Evolutionary conservation across 345 rosid genomes (phyloP), one percentile per base, ranked within the genome.

Genomic region (Sisymbrium irio): DNA sequence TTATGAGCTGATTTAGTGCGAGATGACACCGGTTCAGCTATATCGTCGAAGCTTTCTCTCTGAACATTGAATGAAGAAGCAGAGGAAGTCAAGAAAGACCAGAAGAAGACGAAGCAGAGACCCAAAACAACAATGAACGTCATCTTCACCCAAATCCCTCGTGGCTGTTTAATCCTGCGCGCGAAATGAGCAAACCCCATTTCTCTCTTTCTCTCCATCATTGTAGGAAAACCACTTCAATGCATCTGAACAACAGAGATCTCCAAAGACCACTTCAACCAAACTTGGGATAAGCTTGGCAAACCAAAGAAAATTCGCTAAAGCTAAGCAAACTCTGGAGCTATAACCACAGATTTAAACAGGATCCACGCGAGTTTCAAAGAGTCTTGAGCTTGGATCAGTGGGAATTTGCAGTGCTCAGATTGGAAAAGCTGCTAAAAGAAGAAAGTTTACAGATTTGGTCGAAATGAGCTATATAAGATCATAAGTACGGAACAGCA

Each of bases 1-100:
- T 68, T 27, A 30, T 72, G 65, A 61, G 77, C 61, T 77, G 67
- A n/a, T 67, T 54, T 80, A 18, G 86, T 45, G 37, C 73, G 64
- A 14, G 87, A 81, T 27, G 96, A 71, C 12, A 83, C 87, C 3
- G 96, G 97, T 74, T 89, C 93, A 65, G 86, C 81, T n/a, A 94
- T 87, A 54, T 94, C 98, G 25, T 88, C 96, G 62, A 94, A 94
- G 84, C 90, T 94, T 64, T 89, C 88, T 56, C 95, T 88, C 35
- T 68, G 75, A 55, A 83, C 92, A 74, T 67, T 81, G 71, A 85
- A 83, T 2, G 85, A 79, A 28, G 90, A 89, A 62, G 87, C 78
- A 32, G 88, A 86, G 67, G 98, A 76, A 65, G 88, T 80, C 59
- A 87, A 86, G 71, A 88, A 74, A 0, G 89, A 87, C 98, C 98